Percentiles rank a stretch among this genome's conserved stretches.
phyloP scores from a whole-genome alignment of 2,329 filamentous ascomycete species.

The Phialocephala subalpina region DNA sequence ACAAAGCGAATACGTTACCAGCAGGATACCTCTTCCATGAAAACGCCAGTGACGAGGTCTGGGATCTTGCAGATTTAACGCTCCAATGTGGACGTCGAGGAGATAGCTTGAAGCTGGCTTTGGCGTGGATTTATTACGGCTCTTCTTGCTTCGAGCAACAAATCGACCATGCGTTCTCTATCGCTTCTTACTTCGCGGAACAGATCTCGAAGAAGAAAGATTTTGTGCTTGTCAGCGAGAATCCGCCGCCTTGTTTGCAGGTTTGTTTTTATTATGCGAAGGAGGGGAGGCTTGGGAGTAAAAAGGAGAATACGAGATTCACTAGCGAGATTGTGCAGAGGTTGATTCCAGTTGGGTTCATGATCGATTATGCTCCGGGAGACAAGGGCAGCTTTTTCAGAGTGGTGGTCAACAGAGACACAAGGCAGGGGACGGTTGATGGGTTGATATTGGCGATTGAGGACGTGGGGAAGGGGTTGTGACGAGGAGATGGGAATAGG shows the following conservation, averaged over 20 bases:
- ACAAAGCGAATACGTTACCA: conserved; percentile 83
- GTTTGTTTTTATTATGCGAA: conserved; percentile 92
- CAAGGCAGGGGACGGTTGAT: conserved; percentile 65
- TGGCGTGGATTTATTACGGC: conserved; percentile 92
- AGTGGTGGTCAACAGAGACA: conserved; percentile 72
- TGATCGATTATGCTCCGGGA: conserved; percentile 65
- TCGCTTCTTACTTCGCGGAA: conserved; percentile 72
- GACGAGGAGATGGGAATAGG: background rate
- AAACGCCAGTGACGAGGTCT: conserved; percentile 67
- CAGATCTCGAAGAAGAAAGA: conserved; percentile 62
- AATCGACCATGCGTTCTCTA: conserved; percentile 76
- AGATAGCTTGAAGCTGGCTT: conserved; percentile 86
- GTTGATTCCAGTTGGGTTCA: conserved; percentile 68
- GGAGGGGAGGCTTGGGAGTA: conserved; percentile 55
- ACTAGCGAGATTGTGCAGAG: conserved; percentile 62
- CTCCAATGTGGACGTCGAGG: conserved; percentile 90
- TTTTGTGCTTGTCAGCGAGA: conserved; percentile 76
- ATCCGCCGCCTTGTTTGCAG: conserved; percentile 87
- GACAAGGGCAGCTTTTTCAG: conserved; percentile 71
- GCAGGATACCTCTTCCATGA: conserved; percentile 81
- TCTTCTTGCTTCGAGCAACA: conserved; percentile 73
- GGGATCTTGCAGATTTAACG: conserved; percentile 91
- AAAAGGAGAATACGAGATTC: conserved; percentile 57
- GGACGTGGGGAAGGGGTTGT: conserved; percentile 36
- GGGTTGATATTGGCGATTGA: conserved; percentile 67